Evolutionary conservation across 345 rosid genomes (phyloP).

Genomic region (Aegle marmelos): DNA sequence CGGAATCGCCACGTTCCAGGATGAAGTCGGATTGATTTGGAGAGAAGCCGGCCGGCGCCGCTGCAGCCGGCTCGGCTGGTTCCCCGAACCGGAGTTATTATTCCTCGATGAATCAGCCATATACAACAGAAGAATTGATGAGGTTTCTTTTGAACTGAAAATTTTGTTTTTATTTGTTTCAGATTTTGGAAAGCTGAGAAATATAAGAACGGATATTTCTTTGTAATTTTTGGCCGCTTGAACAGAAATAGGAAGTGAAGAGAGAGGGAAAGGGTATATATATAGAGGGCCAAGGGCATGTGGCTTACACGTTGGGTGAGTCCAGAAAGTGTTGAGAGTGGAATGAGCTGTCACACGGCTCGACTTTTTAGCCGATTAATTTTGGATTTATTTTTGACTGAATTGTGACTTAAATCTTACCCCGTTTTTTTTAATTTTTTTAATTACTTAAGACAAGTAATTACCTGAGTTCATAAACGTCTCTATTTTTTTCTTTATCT

Average conservation of each 20-base stretch:
- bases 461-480: too few relatives aligned
- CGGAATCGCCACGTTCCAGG: slow-evolving; percentile 88
- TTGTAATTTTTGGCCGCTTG: not conserved
- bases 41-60: slow-evolving; percentile 71
- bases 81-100: slow-evolving; percentile 11
- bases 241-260: not conserved
- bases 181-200: not conserved
- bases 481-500: too few relatives aligned
- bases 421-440: not conserved
- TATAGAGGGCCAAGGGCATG: slow-evolving; percentile 6
- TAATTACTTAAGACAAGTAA: too few relatives aligned
- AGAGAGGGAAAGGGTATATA: not conserved
- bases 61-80: slow-evolving; percentile 68
- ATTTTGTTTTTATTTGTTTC: too few relatives aligned
- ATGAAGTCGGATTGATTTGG: slow-evolving; percentile 47
- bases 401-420: not conserved
- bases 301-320: slow-evolving; percentile 19
- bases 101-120: slow-evolving; percentile 35
- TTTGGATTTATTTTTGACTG: slow-evolving; percentile 13
- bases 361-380: slow-evolving; percentile 10
- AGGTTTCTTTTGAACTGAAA: too few relatives aligned
- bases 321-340: not conserved
- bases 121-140: not conserved
- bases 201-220: too few relatives aligned
- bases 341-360: slow-evolving; percentile 16